These are phyloP conservation scores for Aspergillus versicolor DNA, from an alignment of 2,329 filamentous ascomycete genomes.

Conservation along the genomic window DNA sequence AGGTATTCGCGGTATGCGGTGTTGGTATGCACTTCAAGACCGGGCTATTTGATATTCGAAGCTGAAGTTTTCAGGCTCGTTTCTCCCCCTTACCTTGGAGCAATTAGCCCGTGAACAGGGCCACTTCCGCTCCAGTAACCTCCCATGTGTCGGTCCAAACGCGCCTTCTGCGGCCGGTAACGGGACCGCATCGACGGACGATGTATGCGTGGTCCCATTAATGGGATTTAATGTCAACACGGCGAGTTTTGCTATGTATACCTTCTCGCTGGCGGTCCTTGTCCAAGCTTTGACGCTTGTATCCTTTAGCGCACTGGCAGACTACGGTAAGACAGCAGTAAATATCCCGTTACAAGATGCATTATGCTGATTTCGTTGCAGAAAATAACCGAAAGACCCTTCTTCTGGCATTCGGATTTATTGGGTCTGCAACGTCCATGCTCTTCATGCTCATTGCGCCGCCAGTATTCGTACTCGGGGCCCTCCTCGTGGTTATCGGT, in stretches of 20 bases:
- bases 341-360: neutral
- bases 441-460: constrained; percentile 76
- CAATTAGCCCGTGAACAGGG: constrained; percentile 89
- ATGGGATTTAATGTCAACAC: constrained; percentile 36
- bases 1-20: constrained; percentile 89
- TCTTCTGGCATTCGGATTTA: constrained; percentile 74
- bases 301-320: constrained; percentile 62
- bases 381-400: constrained; percentile 71
- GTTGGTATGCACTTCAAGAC: constrained; percentile 49
- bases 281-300: constrained; percentile 84
- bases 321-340: constrained; percentile 63
- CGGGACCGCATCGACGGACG: constrained; percentile 18
- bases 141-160: constrained; percentile 30
- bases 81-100: constrained; percentile 88
- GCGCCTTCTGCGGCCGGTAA: constrained; percentile 21
- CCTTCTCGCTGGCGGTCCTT: constrained; percentile 83
- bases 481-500: constrained; percentile 76
- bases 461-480: constrained; percentile 73
- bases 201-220: constrained; percentile 33
- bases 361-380: constrained; percentile 15
- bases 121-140: constrained; percentile 59
- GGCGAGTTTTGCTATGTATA: constrained; percentile 54
- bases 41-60: neutral
- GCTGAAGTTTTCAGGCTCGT: constrained; percentile 61
- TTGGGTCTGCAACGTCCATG: constrained; percentile 80